Evolutionary conservation across 768 basidiomycete genomes (phyloP).

Genomic region (Chlorophyllum brunneum): DNA sequence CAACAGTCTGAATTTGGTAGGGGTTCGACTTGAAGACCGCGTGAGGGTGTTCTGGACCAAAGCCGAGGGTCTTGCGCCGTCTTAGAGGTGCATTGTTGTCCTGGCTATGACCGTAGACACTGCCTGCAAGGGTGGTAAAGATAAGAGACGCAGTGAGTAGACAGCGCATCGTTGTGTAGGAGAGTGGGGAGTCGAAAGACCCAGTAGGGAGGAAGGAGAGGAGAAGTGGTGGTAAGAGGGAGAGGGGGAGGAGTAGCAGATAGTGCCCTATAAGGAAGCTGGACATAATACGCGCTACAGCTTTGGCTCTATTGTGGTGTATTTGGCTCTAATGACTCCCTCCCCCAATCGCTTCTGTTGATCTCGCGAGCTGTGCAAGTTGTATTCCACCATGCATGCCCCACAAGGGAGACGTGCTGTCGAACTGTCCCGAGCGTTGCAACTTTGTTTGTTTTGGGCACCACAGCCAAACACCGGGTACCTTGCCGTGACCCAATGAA

Average conservation of each 20-base stretch:
- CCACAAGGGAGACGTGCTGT: too few relatives aligned
- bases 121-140: slow-evolving; percentile 56
- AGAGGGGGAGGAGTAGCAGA: slow-evolving; percentile 1
- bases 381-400: too few relatives aligned
- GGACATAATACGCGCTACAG: slow-evolving; percentile 1
- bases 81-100: slow-evolving; percentile 29
- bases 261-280: slow-evolving; percentile 15
- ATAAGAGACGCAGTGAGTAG: slow-evolving; percentile 61
- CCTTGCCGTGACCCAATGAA: background rate
- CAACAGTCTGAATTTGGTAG: slow-evolving; percentile 40
- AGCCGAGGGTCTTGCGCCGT: slow-evolving; percentile 87
- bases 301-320: slow-evolving; percentile 7
- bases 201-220: background rate
- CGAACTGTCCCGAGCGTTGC: background rate
- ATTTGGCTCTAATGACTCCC: slow-evolving; percentile 8
- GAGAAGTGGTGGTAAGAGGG: slow-evolving; percentile 4
- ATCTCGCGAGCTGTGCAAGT: too few relatives aligned
- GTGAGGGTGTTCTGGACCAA: slow-evolving; percentile 78
- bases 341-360: too few relatives aligned
- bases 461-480: background rate
- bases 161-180: slow-evolving; percentile 64
- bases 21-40: slow-evolving; percentile 58
- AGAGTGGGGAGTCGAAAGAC: background rate
- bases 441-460: background rate
- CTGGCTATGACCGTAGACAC: slow-evolving; percentile 42